phyloP scores from a whole-genome alignment of 805 yeast species.

The Candida golubevii region DNA sequence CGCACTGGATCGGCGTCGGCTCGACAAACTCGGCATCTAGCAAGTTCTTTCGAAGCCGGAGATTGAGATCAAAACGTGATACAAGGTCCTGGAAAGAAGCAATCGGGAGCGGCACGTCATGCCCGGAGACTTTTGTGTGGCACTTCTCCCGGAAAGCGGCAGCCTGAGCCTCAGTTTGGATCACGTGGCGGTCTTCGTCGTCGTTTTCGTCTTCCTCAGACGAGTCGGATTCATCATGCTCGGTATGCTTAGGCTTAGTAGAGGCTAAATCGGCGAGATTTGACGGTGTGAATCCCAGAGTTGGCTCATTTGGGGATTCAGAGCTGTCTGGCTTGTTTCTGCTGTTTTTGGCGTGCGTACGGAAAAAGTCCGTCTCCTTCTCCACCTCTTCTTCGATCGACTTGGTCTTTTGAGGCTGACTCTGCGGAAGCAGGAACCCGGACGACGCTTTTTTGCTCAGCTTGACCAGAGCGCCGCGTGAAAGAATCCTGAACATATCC shows the following conservation, averaged over 20 bases:
- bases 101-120: constrained; percentile 85
- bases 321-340: constrained; percentile 16
- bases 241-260: neutral
- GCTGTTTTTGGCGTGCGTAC: constrained; percentile 16
- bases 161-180: constrained; percentile 58
- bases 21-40: constrained; percentile 66
- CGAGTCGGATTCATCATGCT: neutral
- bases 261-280: constrained; percentile 4
- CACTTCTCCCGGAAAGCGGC: constrained; percentile 52
- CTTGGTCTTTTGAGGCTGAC: constrained; percentile 29
- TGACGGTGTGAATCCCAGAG: neutral
- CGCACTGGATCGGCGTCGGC: constrained; percentile 93
- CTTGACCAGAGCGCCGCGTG: constrained; percentile 80
- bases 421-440: constrained; percentile 32
- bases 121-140: constrained; percentile 71
- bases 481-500: constrained; percentile 85
- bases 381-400: constrained; percentile 50
- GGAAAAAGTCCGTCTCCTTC: constrained; percentile 80
- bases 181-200: constrained; percentile 34
- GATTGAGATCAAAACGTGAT: constrained; percentile 61
- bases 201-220: constrained; percentile 21
- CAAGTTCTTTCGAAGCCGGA: constrained; percentile 55
- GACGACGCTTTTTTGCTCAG: constrained; percentile 45
- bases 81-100: constrained; percentile 83
- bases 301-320: neutral